These are phyloP conservation scores for Claviceps arundinis DNA, from an alignment of 2,329 filamentous ascomycete genomes.

Conservation along the genomic window DNA sequence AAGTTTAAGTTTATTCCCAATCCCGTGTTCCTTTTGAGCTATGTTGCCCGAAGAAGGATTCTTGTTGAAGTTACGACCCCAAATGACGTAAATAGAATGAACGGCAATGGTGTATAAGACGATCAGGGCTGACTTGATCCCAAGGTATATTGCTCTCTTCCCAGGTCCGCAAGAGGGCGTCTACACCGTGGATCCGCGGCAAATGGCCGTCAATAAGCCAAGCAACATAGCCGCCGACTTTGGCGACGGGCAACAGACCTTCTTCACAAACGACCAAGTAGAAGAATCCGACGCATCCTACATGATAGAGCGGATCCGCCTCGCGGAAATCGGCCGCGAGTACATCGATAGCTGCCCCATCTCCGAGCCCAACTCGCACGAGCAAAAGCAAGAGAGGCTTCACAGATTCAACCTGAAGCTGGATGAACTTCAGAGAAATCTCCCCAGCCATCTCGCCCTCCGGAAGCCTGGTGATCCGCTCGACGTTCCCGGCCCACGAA, in stretches of 20 bases:
- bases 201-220: constrained; percentile 5
- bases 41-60: too few relatives aligned
- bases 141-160: constrained; percentile 2
- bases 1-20: neutral
- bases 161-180: constrained; percentile 3
- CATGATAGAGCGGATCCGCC: constrained; percentile 1
- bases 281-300: neutral
- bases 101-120: neutral
- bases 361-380: neutral
- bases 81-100: neutral
- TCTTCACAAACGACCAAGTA: neutral
- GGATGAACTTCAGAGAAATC: constrained; percentile 1
- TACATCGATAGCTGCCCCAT: constrained; percentile 1
- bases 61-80: too few relatives aligned
- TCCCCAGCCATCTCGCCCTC: constrained; percentile 1
- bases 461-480: neutral
- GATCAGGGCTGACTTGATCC: neutral
- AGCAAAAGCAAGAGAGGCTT: neutral
- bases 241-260: neutral
- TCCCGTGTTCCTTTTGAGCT: too few relatives aligned
- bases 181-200: constrained; percentile 4
- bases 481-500: neutral
- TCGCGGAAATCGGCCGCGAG: constrained; percentile 2
- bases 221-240: neutral
- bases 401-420: neutral